Evolutionary conservation across 1,139 yeast genomes (phyloP), one percentile per base, ranked within the genome.

Genomic region (Geotrichum macrosporum): DNA sequence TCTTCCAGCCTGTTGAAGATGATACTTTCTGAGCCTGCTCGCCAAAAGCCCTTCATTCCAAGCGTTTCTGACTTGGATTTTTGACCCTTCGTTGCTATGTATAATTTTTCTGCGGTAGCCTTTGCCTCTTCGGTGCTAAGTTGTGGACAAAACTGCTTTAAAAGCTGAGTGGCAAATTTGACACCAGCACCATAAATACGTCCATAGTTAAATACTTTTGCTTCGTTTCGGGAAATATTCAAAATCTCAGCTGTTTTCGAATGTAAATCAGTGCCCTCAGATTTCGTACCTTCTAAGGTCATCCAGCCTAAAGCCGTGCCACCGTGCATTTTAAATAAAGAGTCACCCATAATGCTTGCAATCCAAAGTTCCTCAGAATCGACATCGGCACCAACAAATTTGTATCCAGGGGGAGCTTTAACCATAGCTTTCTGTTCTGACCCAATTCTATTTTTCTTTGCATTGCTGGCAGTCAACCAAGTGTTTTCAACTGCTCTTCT

Each of bases 311-410:
- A 74, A 0, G 97, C 95, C 0, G 98, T 87, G 13, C 94, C 94
- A 2, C 98, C 99, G 63, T 94, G 99, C 34, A 85, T 70, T 43
- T 82, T 79, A 64, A 92, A 86, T 48, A 82, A 77, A 0, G 97
- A 81, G 64, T 94, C 99, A 1, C 98, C 97, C 41, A 92, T 81
- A 33, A 94, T 70, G 22, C 96, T 84, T 0, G 98, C 98, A 56
- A 94, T 92, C 99, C 99, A 94, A 42, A 94, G 72, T 61, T 94
- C 99, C 63, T 94, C 98, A 35, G 96, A 86, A 66, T 94, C 99
- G 4, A 94, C 99, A 70, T 94, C 70, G 1, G 99, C 99, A 5
- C 98, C 99, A 9, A 94, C 95, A 68, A 94, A 84, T 39, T 78
- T 78, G 62, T 88, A 92, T 0, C 97, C 97, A 2, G 76, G 69